These are phyloP conservation scores for Neurospora terricola DNA, from an alignment of 495 filamentous ascomycete genomes.

Conservation along the genomic window DNA sequence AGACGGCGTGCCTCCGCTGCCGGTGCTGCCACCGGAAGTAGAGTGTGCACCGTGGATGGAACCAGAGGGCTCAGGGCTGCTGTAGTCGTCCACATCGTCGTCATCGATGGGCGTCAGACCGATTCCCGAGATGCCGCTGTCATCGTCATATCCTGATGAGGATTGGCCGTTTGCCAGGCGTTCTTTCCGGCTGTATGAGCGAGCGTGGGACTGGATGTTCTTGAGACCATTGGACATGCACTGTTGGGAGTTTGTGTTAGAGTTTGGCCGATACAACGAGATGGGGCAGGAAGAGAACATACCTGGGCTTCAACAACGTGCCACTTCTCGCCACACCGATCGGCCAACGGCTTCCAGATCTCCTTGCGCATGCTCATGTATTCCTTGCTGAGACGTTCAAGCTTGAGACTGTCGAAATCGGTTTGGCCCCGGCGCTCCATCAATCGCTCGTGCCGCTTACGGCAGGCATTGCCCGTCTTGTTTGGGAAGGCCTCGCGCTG, in stretches of 20 bases:
- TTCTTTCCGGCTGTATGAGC: conserved; percentile 41
- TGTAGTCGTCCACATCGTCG: conserved; percentile 34
- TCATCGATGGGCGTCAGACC: conserved; percentile 42
- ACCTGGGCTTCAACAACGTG: conserved; percentile 61
- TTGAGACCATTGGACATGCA: conserved; percentile 50
- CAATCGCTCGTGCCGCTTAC: conserved; percentile 65
- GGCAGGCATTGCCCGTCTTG: conserved; percentile 70
- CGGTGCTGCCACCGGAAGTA: conserved; percentile 20
- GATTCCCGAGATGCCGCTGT: conserved; percentile 38
- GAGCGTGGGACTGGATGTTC: conserved; percentile 44
- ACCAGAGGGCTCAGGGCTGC: conserved; percentile 30
- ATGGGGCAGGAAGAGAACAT: conserved; percentile 14
- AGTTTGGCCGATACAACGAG: neutral
- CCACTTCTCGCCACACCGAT: conserved; percentile 58
- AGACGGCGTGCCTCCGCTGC: conserved; percentile 22
- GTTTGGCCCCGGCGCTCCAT: conserved; percentile 57
- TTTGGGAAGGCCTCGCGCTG: conserved; percentile 55
- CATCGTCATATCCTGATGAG: conserved; percentile 37
- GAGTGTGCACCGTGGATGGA: conserved; percentile 19
- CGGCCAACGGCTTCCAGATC: conserved; percentile 59
- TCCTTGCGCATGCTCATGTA: conserved; percentile 60
- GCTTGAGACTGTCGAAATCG: conserved; percentile 58
- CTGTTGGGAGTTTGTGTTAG: conserved; percentile 20
- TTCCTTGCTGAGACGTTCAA: conserved; percentile 53
- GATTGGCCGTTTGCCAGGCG: conserved; percentile 35